These are phyloP conservation scores for Chloris gayana DNA, from an alignment of 176 grass and related monocot genomes.

Conservation along the genomic window DNA sequence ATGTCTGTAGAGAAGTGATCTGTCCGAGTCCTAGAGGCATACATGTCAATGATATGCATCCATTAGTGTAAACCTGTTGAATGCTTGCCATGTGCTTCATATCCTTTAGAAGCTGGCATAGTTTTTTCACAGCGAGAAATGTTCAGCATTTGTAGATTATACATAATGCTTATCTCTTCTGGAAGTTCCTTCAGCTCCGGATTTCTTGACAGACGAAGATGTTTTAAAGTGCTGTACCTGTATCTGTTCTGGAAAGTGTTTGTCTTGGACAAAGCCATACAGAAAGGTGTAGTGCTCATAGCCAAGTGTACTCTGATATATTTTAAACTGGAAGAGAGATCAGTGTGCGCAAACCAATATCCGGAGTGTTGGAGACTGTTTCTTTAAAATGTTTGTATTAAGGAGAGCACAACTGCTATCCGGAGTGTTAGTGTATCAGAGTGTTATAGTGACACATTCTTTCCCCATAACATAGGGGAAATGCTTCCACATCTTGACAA, in stretches of 20 bases:
- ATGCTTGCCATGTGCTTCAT: conserved; percentile 32
- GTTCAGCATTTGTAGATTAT: conserved; percentile 23
- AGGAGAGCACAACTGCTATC: too few species aligned
- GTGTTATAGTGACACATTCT: not conserved
- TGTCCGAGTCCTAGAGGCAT: conserved; percentile 24
- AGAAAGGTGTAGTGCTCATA: not conserved
- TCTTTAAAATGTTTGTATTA: not conserved
- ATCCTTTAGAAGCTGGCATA: conserved; percentile 1
- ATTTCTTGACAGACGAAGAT: not conserved
- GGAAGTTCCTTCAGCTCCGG: not conserved
- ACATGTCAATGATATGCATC: not conserved
- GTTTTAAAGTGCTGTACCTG: not conserved
- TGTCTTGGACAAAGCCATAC: accelerated
- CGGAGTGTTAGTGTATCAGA: not conserved
- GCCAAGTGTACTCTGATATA: not conserved
- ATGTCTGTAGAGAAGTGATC: conserved; percentile 19
- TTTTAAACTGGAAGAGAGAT: not conserved
- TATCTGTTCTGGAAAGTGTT: too few species aligned
- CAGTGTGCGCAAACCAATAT: not conserved
- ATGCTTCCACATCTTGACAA: conserved; percentile 14
- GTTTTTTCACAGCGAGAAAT: accelerated
- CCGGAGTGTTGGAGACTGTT: not conserved
- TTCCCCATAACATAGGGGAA: not conserved
- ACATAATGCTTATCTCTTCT: not conserved
- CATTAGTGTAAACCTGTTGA: not conserved